Evolutionary conservation across 352 stramenopile species (phyloP).

Genomic region (Phytophthora colocasiae): DNA sequence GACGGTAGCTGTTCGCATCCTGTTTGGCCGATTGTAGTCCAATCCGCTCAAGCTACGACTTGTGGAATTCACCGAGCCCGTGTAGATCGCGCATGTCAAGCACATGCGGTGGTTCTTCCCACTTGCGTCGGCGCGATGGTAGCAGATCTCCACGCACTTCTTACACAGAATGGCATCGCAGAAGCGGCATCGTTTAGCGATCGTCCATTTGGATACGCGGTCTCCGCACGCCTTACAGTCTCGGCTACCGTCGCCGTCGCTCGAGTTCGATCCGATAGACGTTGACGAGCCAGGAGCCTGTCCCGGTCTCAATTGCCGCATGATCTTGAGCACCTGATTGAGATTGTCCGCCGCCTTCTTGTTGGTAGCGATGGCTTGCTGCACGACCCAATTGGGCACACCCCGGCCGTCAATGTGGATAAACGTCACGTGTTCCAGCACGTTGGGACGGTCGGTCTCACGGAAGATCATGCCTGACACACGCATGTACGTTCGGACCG

Average conservation of each 20-base stretch:
- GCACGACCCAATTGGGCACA: slow-evolving; percentile 54
- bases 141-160: slow-evolving; percentile 62
- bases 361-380: slow-evolving; percentile 48
- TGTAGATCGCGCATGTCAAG: slow-evolving; percentile 50
- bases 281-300: slow-evolving; percentile 19
- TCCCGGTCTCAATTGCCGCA: slow-evolving; percentile 45
- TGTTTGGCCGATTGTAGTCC: slow-evolving; percentile 16
- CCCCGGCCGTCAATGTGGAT: slow-evolving; percentile 60
- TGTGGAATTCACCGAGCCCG: slow-evolving; percentile 25
- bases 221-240: slow-evolving; percentile 62
- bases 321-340: slow-evolving; percentile 74
- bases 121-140: slow-evolving; percentile 42
- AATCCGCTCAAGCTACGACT: slow-evolving; percentile 27
- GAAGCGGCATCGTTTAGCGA: slow-evolving; percentile 64
- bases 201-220: slow-evolving; percentile 70
- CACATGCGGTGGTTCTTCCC: slow-evolving; percentile 70
- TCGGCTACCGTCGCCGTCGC: slow-evolving; percentile 29
- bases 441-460: slow-evolving; percentile 60
- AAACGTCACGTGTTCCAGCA: slow-evolving; percentile 66
- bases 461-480: slow-evolving; percentile 67
- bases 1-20: slow-evolving; percentile 20
- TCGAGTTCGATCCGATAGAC: slow-evolving; percentile 18
- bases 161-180: slow-evolving; percentile 74
- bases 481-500: slow-evolving; percentile 59
- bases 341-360: slow-evolving; percentile 60